Percentiles rank a stretch among this genome's conserved stretches.
Evolutionary conservation across 768 basidiomycete genomes (phyloP).

Genomic region (Kwoniella dejecticola): DNA sequence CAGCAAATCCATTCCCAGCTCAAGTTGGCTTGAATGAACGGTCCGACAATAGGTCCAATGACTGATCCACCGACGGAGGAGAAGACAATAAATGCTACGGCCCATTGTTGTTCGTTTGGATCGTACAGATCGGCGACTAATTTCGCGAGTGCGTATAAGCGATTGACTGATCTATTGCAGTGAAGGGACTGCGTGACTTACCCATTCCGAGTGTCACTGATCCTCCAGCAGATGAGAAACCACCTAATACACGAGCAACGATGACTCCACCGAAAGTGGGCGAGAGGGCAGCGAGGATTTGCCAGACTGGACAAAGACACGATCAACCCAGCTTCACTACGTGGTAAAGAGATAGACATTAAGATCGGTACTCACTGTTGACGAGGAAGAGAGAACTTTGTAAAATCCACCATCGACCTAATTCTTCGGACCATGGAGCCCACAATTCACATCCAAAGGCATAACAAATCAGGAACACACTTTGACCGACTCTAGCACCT

Average conservation of each 20-base stretch:
- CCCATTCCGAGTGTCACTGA: slow-evolving; percentile 50
- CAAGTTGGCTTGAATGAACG: slow-evolving; percentile 30
- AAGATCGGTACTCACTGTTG: slow-evolving; percentile 44
- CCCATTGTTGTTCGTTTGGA: slow-evolving; percentile 43
- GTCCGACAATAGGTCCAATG: slow-evolving; percentile 41
- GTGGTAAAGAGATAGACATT: too few species aligned
- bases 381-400: slow-evolving; percentile 47
- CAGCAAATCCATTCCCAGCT: slow-evolving; percentile 43
- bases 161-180: too few species aligned
- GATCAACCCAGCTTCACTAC: too few species aligned
- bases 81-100: slow-evolving; percentile 50
- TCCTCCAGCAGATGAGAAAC: slow-evolving; percentile 52
- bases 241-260: slow-evolving; percentile 46
- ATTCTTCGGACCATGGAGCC: slow-evolving; percentile 47
- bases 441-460: slow-evolving; percentile 50
- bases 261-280: slow-evolving; percentile 46
- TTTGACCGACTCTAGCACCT: slow-evolving; percentile 44
- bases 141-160: too few species aligned
- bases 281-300: slow-evolving; percentile 45
- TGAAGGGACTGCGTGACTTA: too few species aligned
- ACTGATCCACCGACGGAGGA: slow-evolving; percentile 40
- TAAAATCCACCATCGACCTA: slow-evolving; percentile 40
- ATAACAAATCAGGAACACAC: slow-evolving; percentile 48
- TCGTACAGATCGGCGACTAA: slow-evolving; percentile 49
- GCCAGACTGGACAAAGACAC: slow-evolving; percentile 40